Evolutionary conservation across 345 rosid species (phyloP).

Genomic region (Gossypium australe): DNA sequence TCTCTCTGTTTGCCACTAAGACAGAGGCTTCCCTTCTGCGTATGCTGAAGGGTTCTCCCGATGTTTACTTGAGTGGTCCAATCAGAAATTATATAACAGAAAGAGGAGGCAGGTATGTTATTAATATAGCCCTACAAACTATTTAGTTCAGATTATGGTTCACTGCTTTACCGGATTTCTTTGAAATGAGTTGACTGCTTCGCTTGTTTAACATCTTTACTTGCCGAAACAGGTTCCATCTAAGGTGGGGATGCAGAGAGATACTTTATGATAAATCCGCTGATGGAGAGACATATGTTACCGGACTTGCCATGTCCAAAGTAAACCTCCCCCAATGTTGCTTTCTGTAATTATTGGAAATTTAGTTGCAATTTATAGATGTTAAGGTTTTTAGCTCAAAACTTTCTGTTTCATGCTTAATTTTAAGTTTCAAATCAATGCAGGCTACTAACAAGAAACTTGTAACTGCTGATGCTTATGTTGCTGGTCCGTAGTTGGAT

Average conservation of each 20-base stretch:
- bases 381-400: neutral
- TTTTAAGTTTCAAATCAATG: conserved; percentile 7
- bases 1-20: conserved; percentile 94
- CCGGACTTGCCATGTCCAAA: conserved; percentile 82
- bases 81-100: conserved; percentile 81
- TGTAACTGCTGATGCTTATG: conserved; percentile 91
- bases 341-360: neutral
- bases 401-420: neutral
- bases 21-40: conserved; percentile 98
- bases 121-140: conserved; percentile 5
- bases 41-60: conserved; percentile 99
- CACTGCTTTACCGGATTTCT: neutral
- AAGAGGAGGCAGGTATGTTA: conserved; percentile 73
- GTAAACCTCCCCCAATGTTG: conserved; percentile 29
- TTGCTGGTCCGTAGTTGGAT: conserved; percentile 49
- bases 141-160: neutral
- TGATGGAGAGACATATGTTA: conserved; percentile 60
- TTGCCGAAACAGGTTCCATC: conserved; percentile 73
- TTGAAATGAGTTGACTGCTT: neutral
- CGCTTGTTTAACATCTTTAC: conserved; percentile 10
- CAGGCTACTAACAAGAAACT: conserved; percentile 83
- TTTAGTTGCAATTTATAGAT: neutral
- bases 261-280: conserved; percentile 60
- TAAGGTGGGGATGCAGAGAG: conserved; percentile 98
- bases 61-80: conserved; percentile 87